Conservation (phyloP, 2,329 filamentous ascomycete species). For the Aspergillus hiratsukae region DNA sequence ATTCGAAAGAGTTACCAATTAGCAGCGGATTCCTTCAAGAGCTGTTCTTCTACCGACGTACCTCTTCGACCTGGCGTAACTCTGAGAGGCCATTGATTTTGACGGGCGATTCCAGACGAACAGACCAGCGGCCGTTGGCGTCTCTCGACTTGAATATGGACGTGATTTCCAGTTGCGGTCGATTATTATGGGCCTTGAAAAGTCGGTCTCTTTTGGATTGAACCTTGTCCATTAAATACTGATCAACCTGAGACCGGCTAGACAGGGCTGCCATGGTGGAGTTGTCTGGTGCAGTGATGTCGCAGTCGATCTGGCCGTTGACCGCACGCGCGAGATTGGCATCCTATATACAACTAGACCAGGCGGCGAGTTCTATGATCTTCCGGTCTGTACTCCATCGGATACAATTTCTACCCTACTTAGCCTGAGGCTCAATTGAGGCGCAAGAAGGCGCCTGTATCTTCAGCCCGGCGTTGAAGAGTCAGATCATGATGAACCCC, state of each 20-base stretch:
- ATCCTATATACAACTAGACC: too few relatives aligned
- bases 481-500: neutral
- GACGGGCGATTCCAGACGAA: neutral
- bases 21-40: neutral
- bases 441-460: neutral
- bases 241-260: neutral
- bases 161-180: constrained; percentile 1
- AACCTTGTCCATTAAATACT: neutral
- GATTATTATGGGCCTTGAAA: neutral
- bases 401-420: neutral
- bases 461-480: neutral
- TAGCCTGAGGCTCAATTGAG: neutral
- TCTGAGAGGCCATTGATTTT: neutral
- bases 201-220: neutral
- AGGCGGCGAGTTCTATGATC: too few relatives aligned
- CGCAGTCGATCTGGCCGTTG: neutral
- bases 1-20: neutral
- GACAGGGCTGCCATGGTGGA: neutral
- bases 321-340: neutral
- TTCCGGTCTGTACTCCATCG: neutral
- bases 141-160: neutral
- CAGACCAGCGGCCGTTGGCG: neutral
- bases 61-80: neutral
- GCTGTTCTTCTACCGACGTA: neutral
- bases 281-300: neutral